Percentiles rank a stretch among this genome's conserved stretches.
Conservation (phyloP, 768 basidiomycete genomes). For the Boletus speciosus region DNA sequence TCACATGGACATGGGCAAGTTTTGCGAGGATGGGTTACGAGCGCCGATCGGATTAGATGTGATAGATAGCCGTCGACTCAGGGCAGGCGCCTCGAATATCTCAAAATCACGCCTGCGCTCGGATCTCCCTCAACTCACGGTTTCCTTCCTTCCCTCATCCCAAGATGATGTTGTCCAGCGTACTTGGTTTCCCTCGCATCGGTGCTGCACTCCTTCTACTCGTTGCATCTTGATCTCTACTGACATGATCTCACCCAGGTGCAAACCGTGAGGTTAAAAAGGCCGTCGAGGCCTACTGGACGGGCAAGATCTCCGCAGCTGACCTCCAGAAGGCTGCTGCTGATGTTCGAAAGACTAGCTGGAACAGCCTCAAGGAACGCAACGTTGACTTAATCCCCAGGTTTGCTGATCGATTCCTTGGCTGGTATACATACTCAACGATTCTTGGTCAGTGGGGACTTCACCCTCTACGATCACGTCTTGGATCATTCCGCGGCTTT, state of each 20-base stretch:
- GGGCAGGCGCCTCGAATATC: slow-evolving; percentile 29
- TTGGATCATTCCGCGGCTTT: slow-evolving; percentile 95
- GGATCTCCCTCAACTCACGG: slow-evolving; percentile 5
- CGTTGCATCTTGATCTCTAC: neutral
- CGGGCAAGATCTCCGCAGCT: slow-evolving; percentile 80
- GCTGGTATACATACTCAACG: neutral
- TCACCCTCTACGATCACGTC: slow-evolving; percentile 98
- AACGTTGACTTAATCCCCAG: slow-evolving; percentile 92
- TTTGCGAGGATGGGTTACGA: neutral
- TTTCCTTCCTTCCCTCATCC: slow-evolving; percentile 15
- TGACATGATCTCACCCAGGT: slow-evolving; percentile 43
- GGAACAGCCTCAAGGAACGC: slow-evolving; percentile 78
- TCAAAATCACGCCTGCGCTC: slow-evolving; percentile 27
- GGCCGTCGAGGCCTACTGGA: slow-evolving; percentile 99
- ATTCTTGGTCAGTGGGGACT: slow-evolving; percentile 75
- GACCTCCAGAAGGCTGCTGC: slow-evolving; percentile 86
- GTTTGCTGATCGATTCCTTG: slow-evolving; percentile 41
- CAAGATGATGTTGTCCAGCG: slow-evolving; percentile 74
- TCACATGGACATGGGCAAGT: slow-evolving; percentile 20
- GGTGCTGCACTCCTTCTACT: slow-evolving; percentile 29
- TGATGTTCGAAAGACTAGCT: slow-evolving; percentile 83
- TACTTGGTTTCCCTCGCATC: slow-evolving; percentile 92
- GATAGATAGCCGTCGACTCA: slow-evolving; percentile 27
- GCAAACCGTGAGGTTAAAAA: slow-evolving; percentile 95
- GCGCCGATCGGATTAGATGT: slow-evolving; percentile 20